These are phyloP conservation scores for Baeospora myosura DNA, from an alignment of 1,284 basidiomycete genomes.

Conservation along the genomic window DNA sequence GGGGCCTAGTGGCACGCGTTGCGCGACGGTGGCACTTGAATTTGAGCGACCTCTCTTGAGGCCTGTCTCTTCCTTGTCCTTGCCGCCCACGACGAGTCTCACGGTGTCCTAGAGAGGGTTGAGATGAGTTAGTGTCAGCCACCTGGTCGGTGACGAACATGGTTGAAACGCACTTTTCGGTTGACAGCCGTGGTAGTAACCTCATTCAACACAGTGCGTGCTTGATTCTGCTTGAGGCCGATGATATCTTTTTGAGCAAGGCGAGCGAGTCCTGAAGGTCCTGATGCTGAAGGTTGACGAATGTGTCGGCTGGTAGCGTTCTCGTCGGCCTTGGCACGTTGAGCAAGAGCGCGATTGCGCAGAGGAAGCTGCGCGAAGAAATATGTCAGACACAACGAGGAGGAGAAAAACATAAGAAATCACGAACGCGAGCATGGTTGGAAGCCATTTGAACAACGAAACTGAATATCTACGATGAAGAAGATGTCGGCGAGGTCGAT, in stretches of 20 bases:
- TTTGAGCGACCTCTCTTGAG: constrained; percentile 61
- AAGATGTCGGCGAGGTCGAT: too few relatives aligned
- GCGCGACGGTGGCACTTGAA: constrained; percentile 47
- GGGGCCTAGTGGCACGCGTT: constrained; percentile 61
- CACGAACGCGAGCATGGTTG: constrained; percentile 47
- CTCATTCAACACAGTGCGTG: constrained; percentile 62
- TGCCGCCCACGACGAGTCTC: constrained; percentile 36
- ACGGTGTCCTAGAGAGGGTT: constrained; percentile 31
- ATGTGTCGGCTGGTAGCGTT: constrained; percentile 61
- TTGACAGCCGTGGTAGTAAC: constrained; percentile 67
- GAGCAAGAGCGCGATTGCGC: constrained; percentile 19
- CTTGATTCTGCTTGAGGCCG: constrained; percentile 33
- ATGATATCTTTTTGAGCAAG: constrained; percentile 35
- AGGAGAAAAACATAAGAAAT: neutral
- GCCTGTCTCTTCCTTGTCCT: constrained; percentile 49
- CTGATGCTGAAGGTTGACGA: constrained; percentile 51
- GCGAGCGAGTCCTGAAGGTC: constrained; percentile 36
- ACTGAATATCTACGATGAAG: constrained; percentile 19
- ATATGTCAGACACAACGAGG: neutral
- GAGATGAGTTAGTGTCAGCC: too few relatives aligned
- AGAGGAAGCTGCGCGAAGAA: constrained; percentile 9
- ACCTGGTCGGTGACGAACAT: too few relatives aligned
- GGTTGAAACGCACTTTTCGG: constrained; percentile 57
- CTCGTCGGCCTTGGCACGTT: constrained; percentile 66
- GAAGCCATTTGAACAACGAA: constrained; percentile 42